Evolutionary conservation across 495 filamentous ascomycete species (phyloP).

Genomic region (Annulohypoxylon bovei): DNA sequence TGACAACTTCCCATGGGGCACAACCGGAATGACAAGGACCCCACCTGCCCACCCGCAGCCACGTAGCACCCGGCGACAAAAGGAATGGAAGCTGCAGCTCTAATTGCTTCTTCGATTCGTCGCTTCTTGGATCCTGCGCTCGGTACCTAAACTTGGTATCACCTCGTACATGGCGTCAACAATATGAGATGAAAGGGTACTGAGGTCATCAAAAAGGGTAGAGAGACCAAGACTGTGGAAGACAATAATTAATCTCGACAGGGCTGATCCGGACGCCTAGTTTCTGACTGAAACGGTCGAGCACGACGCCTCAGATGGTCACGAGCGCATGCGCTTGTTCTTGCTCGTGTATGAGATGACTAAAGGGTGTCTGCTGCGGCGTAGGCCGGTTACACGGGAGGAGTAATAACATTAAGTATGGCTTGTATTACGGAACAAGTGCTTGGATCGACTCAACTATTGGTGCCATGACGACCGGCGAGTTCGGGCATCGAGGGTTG

Average conservation of each 20-base stretch:
- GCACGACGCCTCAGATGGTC: not conserved
- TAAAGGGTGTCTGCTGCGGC: not conserved
- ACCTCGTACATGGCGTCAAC: not conserved
- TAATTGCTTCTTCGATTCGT: not conserved
- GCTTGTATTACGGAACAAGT: not conserved
- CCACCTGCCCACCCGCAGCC: not conserved
- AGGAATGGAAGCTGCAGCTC: not conserved
- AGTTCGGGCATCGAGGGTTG: conserved; percentile 5
- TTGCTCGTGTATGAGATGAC: not conserved
- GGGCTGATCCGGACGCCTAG: not conserved
- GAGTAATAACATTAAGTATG: not conserved
- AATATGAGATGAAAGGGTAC: not conserved
- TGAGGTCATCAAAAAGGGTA: not conserved
- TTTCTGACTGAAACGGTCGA: conserved; percentile 4
- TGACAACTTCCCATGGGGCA: not conserved
- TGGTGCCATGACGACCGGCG: not conserved
- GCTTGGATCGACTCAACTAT: not conserved
- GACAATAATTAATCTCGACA: not conserved
- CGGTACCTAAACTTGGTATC: not conserved
- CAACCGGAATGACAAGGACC: not conserved
- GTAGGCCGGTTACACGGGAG: not conserved
- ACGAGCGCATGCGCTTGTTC: not conserved
- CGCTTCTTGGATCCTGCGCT: not conserved
- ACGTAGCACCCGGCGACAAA: not conserved
- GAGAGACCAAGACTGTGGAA: not conserved